These are phyloP conservation scores for Coemansia furcata DNA, from an alignment of 192 early-diverging fungal genomes.

Conservation along the genomic window DNA sequence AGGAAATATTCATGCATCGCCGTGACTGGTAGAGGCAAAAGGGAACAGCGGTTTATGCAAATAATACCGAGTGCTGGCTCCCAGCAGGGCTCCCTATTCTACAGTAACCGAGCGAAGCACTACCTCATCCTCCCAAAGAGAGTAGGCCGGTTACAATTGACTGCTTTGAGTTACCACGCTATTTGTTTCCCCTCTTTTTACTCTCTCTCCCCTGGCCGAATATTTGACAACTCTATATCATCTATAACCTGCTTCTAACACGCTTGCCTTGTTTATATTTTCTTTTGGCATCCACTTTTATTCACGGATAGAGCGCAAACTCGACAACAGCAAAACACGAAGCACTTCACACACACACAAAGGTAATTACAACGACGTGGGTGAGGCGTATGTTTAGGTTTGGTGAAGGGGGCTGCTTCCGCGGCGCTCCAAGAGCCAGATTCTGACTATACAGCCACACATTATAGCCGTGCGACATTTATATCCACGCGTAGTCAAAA, in stretches of 20 bases:
- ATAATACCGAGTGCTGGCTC: neutral
- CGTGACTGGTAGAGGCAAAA: neutral
- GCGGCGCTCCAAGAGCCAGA: neutral
- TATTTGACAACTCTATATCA: neutral
- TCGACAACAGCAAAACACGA: neutral
- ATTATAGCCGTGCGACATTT: neutral
- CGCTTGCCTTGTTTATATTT: neutral
- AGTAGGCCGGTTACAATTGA: neutral
- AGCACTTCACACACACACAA: neutral
- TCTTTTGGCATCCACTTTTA: neutral
- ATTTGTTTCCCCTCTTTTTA: neutral
- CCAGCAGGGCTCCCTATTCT: neutral
- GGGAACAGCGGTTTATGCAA: neutral
- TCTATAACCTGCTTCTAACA: neutral
- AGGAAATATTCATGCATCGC: neutral
- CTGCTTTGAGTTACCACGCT: neutral
- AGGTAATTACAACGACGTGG: slow-evolving; percentile 2
- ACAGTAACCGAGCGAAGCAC: neutral
- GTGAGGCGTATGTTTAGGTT: slow-evolving; percentile 2
- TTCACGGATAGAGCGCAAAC: neutral
- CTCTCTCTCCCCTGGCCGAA: neutral
- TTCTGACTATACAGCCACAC: neutral
- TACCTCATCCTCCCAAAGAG: neutral
- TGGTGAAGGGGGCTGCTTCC: neutral
- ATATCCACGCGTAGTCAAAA: neutral